phyloP scores from a whole-genome alignment of 352 stramenopile species.

The Phytophthora agathidicida region DNA sequence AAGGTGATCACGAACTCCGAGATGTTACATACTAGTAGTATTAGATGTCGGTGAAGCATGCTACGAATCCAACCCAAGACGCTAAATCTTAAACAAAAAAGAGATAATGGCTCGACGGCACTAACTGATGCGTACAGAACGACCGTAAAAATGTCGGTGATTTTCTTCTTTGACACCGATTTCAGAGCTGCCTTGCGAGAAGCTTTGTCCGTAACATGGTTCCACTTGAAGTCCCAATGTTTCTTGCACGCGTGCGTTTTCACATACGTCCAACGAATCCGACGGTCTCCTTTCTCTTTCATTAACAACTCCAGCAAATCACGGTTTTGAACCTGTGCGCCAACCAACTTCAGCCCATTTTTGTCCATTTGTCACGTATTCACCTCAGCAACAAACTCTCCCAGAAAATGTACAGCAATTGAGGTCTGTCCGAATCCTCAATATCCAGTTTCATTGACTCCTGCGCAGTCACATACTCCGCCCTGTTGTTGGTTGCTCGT shows the following conservation, averaged over 20 bases:
- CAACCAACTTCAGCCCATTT: constrained; percentile 70
- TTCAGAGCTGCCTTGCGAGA: constrained; percentile 40
- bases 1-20: too few species aligned
- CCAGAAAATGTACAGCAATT: constrained; percentile 74
- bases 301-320: constrained; percentile 70
- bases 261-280: constrained; percentile 69
- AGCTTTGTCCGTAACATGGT: constrained; percentile 65
- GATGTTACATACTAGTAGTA: too few species aligned
- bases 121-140: too few species aligned
- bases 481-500: constrained; percentile 56
- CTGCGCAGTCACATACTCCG: constrained; percentile 61
- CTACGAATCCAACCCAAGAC: too few species aligned
- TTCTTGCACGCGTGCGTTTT: constrained; percentile 64
- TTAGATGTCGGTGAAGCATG: too few species aligned
- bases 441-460: constrained; percentile 69
- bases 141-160: too few species aligned
- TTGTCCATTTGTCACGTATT: constrained; percentile 60
- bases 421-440: constrained; percentile 38
- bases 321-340: constrained; percentile 57
- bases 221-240: constrained; percentile 78
- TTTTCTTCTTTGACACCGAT: too few species aligned
- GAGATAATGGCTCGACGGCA: too few species aligned
- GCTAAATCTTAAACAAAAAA: too few species aligned
- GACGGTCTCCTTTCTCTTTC: constrained; percentile 42
- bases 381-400: constrained; percentile 82